Evolutionary conservation across 129 eudicot genomes (phyloP), one percentile per base, ranked within the genome.

Genomic region (Smallanthus sonchifolius): DNA sequence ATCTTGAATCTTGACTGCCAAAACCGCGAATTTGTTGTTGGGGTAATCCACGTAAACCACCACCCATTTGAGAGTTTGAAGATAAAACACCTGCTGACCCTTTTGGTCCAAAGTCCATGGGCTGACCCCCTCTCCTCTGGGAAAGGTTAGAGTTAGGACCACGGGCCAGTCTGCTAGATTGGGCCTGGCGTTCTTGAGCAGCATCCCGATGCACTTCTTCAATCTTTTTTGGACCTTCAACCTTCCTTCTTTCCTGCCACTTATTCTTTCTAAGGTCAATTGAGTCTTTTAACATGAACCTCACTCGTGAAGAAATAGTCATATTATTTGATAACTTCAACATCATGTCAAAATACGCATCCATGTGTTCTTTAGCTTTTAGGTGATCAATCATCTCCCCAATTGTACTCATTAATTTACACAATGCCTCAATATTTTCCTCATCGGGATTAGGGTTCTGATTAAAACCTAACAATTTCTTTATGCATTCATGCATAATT

Each of bases 361-460:
- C 98, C 86, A 94, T 88, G 59, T 81, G 83, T 35, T 83, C 91
- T 81, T 88, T 90, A 32, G 98, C 96, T 82, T 76, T 94, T 2
- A 84, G 73, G 74, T 88, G 97, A 84, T 94, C 98, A 17, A 94
- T 94, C 91, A 94, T 90, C 82, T 75, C 98, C 40, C 98, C 98
- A 6, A 93, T 93, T 8, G 98, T 93, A 81, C 81, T 87, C 91
- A 81, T 81, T 42, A 81, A 45, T 36, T 81, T 81, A 70, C 85
- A 81, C 19, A 81, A 56, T 1, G 81, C 69, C 66, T 81, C 85
- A 0, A 81, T 67, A 24, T 81, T 38, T 65, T 81, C 85, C 49
- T 81, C 85, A 65, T 92, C 96, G 0, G 97, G 87, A 56, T 72
- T 87, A 49, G 87, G 76, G 75, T 83, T 52, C 66, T 83, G 82